Conservation (phyloP, 2,329 filamentous ascomycete genomes). For the Trichoderma endophyticum region DNA sequence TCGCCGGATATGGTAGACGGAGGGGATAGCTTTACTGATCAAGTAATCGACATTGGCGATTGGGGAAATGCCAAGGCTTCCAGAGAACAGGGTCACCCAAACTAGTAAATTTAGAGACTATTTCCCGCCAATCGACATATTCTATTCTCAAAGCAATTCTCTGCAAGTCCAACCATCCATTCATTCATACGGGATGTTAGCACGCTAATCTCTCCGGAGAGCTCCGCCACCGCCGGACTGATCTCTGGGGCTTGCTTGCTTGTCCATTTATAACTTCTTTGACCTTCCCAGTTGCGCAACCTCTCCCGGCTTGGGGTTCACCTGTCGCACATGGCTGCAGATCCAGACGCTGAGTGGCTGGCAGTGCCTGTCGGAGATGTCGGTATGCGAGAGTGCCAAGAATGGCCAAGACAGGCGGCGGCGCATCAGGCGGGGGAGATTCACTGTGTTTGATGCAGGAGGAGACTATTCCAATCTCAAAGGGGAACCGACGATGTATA, state of each 20-base stretch:
- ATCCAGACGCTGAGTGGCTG: background rate
- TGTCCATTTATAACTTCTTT: background rate
- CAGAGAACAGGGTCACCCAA: background rate
- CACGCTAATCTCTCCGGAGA: background rate
- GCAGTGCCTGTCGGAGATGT: background rate
- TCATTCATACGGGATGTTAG: background rate
- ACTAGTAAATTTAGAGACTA: background rate
- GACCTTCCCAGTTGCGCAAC: background rate
- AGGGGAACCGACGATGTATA: background rate
- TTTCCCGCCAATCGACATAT: background rate
- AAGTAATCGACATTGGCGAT: background rate
- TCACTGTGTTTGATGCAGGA: background rate
- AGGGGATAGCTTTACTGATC: background rate
- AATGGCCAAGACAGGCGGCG: background rate
- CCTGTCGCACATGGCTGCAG: background rate
- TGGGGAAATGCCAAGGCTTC: background rate
- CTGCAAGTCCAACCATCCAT: background rate
- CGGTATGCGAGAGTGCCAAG: background rate
- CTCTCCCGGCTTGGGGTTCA: background rate
- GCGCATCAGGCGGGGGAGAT: background rate
- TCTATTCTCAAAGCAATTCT: background rate
- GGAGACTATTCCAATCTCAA: background rate
- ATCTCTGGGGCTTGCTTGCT: background rate
- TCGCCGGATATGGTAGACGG: accelerated
- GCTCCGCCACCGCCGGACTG: background rate